A percentile compares a stretch with the other conserved stretches of the same genome.
These are phyloP conservation scores for Sequoiadendron giganteum DNA, from an alignment of 75 land plant species.

Conservation along the genomic window DNA sequence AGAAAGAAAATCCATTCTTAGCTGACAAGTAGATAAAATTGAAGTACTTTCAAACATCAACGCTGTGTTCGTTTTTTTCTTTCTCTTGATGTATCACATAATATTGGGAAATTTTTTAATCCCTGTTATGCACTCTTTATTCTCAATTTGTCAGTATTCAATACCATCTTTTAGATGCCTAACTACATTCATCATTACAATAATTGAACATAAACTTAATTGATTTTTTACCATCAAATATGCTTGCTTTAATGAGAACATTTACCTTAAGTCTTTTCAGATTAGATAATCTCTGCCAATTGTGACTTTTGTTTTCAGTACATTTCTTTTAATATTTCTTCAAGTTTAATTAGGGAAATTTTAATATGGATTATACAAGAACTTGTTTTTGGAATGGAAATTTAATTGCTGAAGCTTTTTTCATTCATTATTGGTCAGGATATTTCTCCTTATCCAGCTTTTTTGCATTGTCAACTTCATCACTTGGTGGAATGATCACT, in stretches of 20 bases:
- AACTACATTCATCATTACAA: not conserved
- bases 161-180: not conserved
- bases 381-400: not conserved
- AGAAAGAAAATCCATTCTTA: not conserved
- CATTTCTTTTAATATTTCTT: not conserved
- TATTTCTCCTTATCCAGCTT: conserved; percentile 83
- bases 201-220: not conserved
- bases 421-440: conserved; percentile 41
- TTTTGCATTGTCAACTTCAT: conserved; percentile 86
- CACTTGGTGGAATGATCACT: conserved; percentile 77
- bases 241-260: not conserved
- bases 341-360: not conserved
- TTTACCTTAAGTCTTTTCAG: not conserved
- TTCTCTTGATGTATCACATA: not conserved
- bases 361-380: not conserved
- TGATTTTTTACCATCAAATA: not conserved
- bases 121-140: not conserved
- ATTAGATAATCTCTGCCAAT: not conserved
- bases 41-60: not conserved
- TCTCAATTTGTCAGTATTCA: not conserved
- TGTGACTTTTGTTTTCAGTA: not conserved
- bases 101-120: not conserved
- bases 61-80: not conserved
- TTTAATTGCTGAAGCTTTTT: not conserved
- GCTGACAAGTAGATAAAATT: not conserved